These are phyloP conservation scores for Strobilomyces dryophilus DNA, from an alignment of 768 basidiomycete genomes.

Conservation along the genomic window DNA sequence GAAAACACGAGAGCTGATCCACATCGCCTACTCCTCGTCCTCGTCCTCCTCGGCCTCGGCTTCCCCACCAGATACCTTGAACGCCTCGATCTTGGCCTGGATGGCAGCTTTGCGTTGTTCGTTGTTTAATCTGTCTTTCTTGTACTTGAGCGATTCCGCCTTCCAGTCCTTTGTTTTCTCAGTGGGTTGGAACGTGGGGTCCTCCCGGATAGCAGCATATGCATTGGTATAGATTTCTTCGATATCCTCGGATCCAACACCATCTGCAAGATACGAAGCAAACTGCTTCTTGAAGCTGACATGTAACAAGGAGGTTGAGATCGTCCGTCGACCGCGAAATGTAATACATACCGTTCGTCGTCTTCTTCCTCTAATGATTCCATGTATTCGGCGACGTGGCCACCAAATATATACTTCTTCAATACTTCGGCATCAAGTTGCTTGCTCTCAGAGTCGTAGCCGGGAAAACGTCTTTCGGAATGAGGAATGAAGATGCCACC, in stretches of 20 bases:
- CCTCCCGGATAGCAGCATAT: conserved; percentile 93
- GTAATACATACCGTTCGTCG: conserved; percentile 72
- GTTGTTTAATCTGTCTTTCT: conserved; percentile 60
- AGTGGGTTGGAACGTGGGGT: conserved; percentile 84
- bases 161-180: conserved; percentile 93
- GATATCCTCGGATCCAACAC: conserved; percentile 92
- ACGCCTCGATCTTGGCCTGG: conserved; percentile 85
- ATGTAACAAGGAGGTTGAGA: conserved; percentile 4
- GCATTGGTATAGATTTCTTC: conserved; percentile 94
- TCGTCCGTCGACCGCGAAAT: not conserved
- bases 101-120: conserved; percentile 79
- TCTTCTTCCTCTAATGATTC: conserved; percentile 99
- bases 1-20: conserved; percentile 1
- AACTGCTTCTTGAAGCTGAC: conserved; percentile 96
- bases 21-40: conserved; percentile 52
- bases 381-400: conserved; percentile 99
- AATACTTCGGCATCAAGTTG: conserved; percentile 89
- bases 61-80: conserved; percentile 60
- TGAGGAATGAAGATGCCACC: conserved; percentile 98
- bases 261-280: conserved; percentile 91
- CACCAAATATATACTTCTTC: conserved; percentile 97
- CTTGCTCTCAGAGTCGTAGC: conserved; percentile 92
- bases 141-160: conserved; percentile 73
- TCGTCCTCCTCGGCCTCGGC: conserved; percentile 39
- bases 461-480: conserved; percentile 97